Evolutionary conservation across 805 yeast genomes (phyloP), one percentile per base, ranked within the genome.

Genomic region (Zygotorulaspora sp.): DNA sequence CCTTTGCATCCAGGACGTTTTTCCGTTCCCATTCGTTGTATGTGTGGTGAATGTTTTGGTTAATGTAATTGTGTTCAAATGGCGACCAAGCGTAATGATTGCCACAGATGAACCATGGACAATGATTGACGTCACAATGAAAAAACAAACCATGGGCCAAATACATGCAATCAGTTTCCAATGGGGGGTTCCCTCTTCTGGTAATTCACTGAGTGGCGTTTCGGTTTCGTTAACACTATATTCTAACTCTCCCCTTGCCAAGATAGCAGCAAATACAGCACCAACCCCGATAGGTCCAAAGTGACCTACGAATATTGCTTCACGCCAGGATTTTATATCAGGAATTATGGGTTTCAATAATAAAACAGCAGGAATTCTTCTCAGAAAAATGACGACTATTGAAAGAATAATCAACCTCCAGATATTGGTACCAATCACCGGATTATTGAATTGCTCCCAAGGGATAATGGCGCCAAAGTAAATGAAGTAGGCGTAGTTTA

Each of bases 211-310:
- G 22, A 78, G 57, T 0, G 90, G 90, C 0, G 83, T 77, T 26
- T 73, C 74, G 18, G 72, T 75, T 4, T 57, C 65, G 15, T 73
- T 67, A 12, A 68, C 64, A 41, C 63, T 66, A 6, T 62, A 67
- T 54, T 85, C 94, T 36, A 83, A 63, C 44, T 80, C 83, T 7
- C 78, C 75, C 44, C 90, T 74, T 0, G 95, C 86, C 45, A 87
- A 67, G 34, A 88, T 79, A 5, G 85, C 80, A 28, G 92, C 90
- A 61, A 84, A 87, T 6, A 88, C 70, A 1, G 95, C 95, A 41
- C 96, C 96, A 15, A 88, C 96, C 32, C 97, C 97, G 55, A 89
- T 85, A 2, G 97, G 96, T 12, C 97, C 97, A 61, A 89, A 88
- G 64, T 88, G 96, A 14, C 96, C 96, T 59, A 94, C 86, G 61